Percentiles rank a stretch among this genome's conserved stretches.
Conservation (phyloP, 2,329 filamentous ascomycete species). For the Nemania diffusa region DNA sequence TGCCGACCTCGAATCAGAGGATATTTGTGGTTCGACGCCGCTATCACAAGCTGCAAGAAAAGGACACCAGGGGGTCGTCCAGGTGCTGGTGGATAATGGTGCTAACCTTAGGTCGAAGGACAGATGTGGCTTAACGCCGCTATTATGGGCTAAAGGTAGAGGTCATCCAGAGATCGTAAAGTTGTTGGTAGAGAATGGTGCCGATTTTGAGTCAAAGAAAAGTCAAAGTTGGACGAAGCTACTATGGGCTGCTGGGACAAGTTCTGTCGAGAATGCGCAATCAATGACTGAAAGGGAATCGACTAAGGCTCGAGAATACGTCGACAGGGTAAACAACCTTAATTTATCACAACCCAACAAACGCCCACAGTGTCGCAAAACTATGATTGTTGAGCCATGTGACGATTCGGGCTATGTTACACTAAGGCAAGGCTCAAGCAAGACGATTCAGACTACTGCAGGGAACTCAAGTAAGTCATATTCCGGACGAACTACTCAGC, state of each 20-base stretch:
- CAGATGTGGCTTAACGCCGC: too few relatives aligned
- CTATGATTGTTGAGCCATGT: neutral
- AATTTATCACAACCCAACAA: neutral
- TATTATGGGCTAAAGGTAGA: neutral
- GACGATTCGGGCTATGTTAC: neutral
- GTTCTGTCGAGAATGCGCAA: too few relatives aligned
- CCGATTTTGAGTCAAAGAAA: neutral
- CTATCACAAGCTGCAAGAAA: neutral
- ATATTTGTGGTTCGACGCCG: neutral
- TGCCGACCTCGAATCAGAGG: neutral
- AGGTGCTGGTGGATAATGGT: neutral
- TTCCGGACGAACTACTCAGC: neutral
- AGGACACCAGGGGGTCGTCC: neutral
- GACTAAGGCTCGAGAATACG: neutral
- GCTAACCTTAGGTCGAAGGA: neutral
- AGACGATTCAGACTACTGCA: too few relatives aligned
- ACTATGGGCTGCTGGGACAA: too few relatives aligned
- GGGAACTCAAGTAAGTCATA: neutral
- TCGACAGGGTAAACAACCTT: neutral
- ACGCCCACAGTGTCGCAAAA: neutral
- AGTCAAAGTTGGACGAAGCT: too few relatives aligned
- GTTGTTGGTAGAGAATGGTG: neutral
- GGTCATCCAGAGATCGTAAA: neutral
- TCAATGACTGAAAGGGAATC: too few relatives aligned
- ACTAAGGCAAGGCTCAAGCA: neutral